Evolutionary conservation across 2,329 filamentous ascomycete genomes (phyloP).

Genomic region (Monosporascus sp.): DNA sequence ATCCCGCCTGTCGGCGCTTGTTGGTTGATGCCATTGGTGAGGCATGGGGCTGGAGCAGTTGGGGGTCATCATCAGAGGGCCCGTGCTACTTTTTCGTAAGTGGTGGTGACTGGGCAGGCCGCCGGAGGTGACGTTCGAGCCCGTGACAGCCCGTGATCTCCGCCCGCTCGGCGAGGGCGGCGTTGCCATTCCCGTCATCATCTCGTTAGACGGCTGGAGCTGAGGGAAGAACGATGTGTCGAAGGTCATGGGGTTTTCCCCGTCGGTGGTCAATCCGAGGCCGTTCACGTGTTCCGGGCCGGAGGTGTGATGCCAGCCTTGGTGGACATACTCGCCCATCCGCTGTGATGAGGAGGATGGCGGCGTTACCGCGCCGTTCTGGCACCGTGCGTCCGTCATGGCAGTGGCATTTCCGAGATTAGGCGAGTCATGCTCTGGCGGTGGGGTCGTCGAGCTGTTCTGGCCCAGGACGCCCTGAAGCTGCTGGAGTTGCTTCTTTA

Average conservation of each 20-base stretch:
- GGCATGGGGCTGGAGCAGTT: slow-evolving; percentile 20
- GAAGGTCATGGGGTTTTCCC: slow-evolving; percentile 19
- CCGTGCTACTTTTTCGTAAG: slow-evolving; percentile 24
- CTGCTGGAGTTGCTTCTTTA: slow-evolving; percentile 29
- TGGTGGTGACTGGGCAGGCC: slow-evolving; percentile 18
- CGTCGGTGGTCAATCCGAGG: slow-evolving; percentile 21
- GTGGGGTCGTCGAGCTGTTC: slow-evolving; percentile 21
- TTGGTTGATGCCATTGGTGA: slow-evolving; percentile 15
- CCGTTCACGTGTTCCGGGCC: slow-evolving; percentile 19
- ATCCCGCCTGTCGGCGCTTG: slow-evolving; percentile 17
- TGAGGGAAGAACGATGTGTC: slow-evolving; percentile 19
- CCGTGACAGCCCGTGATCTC: slow-evolving; percentile 18
- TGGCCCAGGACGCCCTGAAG: slow-evolving; percentile 23
- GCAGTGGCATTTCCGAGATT: slow-evolving; percentile 20
- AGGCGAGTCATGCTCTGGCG: slow-evolving; percentile 22
- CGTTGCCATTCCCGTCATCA: slow-evolving; percentile 18
- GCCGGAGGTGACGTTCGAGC: slow-evolving; percentile 11
- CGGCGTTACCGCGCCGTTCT: slow-evolving; percentile 10
- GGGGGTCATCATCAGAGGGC: slow-evolving; percentile 20
- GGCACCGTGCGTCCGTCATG: slow-evolving; percentile 15
- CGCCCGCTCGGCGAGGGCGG: slow-evolving; percentile 14
- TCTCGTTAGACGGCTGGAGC: slow-evolving; percentile 17
- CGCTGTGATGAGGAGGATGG: slow-evolving; percentile 16
- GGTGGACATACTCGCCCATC: slow-evolving; percentile 21
- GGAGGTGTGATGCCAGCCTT: slow-evolving; percentile 20